Conservation (phyloP, 1,139 yeast genomes). For the Torulaspora globosa region DNA sequence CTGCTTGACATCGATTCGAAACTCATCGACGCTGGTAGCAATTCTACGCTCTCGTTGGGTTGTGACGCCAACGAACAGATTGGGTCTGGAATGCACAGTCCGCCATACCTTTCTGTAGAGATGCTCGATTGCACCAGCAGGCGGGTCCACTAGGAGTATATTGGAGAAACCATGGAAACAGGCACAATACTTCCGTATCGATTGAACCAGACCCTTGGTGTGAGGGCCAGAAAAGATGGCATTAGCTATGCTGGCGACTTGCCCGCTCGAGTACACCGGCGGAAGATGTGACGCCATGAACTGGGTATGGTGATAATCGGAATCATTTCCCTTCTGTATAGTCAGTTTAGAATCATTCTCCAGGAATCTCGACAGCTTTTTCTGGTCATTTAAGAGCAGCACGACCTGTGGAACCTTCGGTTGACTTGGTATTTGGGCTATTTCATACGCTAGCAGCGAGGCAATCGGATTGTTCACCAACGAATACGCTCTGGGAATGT, state of each 20-base stretch:
- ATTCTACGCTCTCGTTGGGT: slow-evolving; percentile 5
- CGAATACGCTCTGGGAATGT: slow-evolving; percentile 38
- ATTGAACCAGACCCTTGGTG: slow-evolving; percentile 50
- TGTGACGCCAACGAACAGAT: slow-evolving; percentile 48
- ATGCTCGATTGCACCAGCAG: slow-evolving; percentile 59
- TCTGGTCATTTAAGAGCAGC: slow-evolving; percentile 43
- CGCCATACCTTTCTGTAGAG: slow-evolving; percentile 54
- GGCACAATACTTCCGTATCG: slow-evolving; percentile 43
- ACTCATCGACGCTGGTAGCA: slow-evolving; percentile 15
- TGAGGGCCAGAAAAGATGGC: slow-evolving; percentile 46
- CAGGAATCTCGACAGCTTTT: slow-evolving; percentile 42
- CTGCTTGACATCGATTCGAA: slow-evolving; percentile 15
- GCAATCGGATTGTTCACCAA: slow-evolving; percentile 47
- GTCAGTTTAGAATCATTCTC: slow-evolving; percentile 41
- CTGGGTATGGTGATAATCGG: slow-evolving; percentile 20
- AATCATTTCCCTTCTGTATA: slow-evolving; percentile 21
- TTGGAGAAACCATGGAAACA: slow-evolving; percentile 46
- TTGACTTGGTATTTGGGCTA: slow-evolving; percentile 38
- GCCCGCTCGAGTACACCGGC: slow-evolving; percentile 37
- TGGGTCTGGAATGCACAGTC: slow-evolving; percentile 44
- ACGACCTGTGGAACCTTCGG: slow-evolving; percentile 41
- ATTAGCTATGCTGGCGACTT: slow-evolving; percentile 44
- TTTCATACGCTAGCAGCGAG: slow-evolving; percentile 37
- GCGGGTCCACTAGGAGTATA: slow-evolving; percentile 70
- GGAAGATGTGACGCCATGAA: slow-evolving; percentile 40